Evolutionary conservation across 2,329 filamentous ascomycete genomes (phyloP).

Genomic region (Alternaria sp.): DNA sequence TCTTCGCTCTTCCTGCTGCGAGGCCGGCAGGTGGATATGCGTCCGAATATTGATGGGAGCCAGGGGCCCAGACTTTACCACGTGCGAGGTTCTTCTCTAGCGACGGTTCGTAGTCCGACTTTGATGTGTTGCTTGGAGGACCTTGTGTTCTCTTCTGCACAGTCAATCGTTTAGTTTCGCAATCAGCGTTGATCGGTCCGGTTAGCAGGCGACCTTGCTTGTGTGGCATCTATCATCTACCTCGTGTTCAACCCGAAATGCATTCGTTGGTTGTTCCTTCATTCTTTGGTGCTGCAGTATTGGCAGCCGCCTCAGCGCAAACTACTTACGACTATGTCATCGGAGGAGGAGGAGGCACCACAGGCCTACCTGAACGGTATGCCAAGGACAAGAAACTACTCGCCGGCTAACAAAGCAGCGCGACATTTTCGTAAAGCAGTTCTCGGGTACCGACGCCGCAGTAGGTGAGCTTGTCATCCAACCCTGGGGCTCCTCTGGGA

Average conservation of each 20-base stretch:
- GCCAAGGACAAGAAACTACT: slow-evolving; percentile 10
- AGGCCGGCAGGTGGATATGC: background rate
- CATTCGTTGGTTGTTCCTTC: background rate
- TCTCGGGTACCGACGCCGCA: slow-evolving; percentile 20
- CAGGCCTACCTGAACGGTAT: slow-evolving; percentile 26
- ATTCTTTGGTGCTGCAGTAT: slow-evolving; percentile 1
- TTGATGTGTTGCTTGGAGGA: background rate
- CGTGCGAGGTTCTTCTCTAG: background rate
- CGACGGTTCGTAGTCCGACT: background rate
- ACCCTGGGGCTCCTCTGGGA: slow-evolving; percentile 18
- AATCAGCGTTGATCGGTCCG: background rate
- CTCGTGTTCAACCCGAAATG: background rate
- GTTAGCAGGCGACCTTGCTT: background rate
- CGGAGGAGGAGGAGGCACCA: slow-evolving; percentile 38
- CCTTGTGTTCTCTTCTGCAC: background rate
- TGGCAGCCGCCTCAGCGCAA: background rate
- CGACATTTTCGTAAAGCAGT: slow-evolving; percentile 14
- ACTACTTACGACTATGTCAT: slow-evolving; percentile 37
- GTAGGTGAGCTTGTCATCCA: slow-evolving; percentile 37
- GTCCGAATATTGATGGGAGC: background rate
- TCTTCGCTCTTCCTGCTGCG: background rate
- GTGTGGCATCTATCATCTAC: background rate
- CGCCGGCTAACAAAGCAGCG: slow-evolving; percentile 16
- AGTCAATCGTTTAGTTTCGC: background rate
- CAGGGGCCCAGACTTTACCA: background rate